These are phyloP conservation scores for Candida coquimbonensis DNA, from an alignment of 805 yeast genomes.

Conservation along the genomic window DNA sequence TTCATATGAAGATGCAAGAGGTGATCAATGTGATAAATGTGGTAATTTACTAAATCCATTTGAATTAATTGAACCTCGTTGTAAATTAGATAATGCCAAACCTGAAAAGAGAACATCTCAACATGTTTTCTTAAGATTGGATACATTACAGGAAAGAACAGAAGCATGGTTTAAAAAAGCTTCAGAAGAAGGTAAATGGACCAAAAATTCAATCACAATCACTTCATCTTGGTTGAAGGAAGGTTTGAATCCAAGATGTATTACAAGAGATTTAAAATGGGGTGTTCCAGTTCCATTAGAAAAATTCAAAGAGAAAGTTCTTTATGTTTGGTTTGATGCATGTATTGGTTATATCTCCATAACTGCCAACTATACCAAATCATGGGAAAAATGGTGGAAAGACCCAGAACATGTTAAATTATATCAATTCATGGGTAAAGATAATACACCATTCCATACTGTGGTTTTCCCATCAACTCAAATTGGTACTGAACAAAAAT, in stretches of 20 bases:
- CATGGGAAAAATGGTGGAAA: slow-evolving; percentile 93
- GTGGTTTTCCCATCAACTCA: slow-evolving; percentile 94
- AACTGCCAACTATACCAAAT: slow-evolving; percentile 81
- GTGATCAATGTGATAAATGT: slow-evolving; percentile 98
- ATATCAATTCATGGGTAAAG: slow-evolving; percentile 99
- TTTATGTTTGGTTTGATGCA: slow-evolving; percentile 99
- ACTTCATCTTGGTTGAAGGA: slow-evolving; percentile 92
- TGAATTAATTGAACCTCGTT: slow-evolving; percentile 89
- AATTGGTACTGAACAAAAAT: slow-evolving; percentile 78
- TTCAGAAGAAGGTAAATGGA: slow-evolving; percentile 76
- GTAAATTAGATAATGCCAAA: slow-evolving; percentile 80
- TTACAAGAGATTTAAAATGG: slow-evolving; percentile 96
- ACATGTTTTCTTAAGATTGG: slow-evolving; percentile 77
- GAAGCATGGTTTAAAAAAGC: slow-evolving; percentile 66
- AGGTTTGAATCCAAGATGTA: slow-evolving; percentile 90
- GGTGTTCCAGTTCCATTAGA: slow-evolving; percentile 97
- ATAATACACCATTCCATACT: slow-evolving; percentile 97
- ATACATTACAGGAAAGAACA: slow-evolving; percentile 74
- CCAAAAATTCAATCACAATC: slow-evolving; percentile 82
- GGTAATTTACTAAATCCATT: slow-evolving; percentile 86
- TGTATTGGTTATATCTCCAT: slow-evolving; percentile 94
- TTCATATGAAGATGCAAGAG: slow-evolving; percentile 93
- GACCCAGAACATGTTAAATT: slow-evolving; percentile 82
- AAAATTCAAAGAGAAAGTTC: slow-evolving; percentile 79
- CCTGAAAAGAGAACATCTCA: slow-evolving; percentile 80